Conservation (phyloP, 306 rosid species). For the Hippophae tibetana region DNA sequence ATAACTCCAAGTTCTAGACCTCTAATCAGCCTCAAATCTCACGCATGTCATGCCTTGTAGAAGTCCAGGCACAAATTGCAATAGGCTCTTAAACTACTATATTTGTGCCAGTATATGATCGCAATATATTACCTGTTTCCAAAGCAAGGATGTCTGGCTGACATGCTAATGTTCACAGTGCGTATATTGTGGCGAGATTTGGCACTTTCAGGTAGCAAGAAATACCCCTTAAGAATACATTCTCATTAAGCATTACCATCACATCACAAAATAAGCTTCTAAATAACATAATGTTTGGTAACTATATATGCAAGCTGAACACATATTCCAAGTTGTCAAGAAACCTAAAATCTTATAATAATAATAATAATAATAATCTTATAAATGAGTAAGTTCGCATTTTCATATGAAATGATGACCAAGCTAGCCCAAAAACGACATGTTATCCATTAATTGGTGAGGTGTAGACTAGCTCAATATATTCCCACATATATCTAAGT, state of each 20-base stretch:
- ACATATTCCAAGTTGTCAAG: too few relatives aligned
- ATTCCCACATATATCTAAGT: too few relatives aligned
- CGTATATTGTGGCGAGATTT: constrained; percentile 74
- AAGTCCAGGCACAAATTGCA: not conserved
- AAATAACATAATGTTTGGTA: not conserved
- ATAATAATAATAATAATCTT: too few relatives aligned
- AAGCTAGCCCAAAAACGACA: too few relatives aligned
- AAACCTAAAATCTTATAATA: too few relatives aligned
- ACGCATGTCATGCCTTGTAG: not conserved
- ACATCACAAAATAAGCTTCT: constrained; percentile 17
- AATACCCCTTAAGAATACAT: constrained; percentile 61
- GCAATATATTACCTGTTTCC: constrained; percentile 66
- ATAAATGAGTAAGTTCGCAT: too few relatives aligned
- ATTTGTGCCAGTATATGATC: not conserved
- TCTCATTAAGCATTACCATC: constrained; percentile 9
- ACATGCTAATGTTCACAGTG: constrained; percentile 79
- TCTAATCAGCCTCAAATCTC: not conserved
- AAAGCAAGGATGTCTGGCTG: constrained; percentile 92
- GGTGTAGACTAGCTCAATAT: too few relatives aligned
- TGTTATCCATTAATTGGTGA: too few relatives aligned
- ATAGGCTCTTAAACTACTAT: too few relatives aligned
- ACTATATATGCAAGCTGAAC: too few relatives aligned
- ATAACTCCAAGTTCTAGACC: too few relatives aligned
- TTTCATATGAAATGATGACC: too few relatives aligned
- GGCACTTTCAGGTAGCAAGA: constrained; percentile 87